Evolutionary conservation across 495 filamentous ascomycete genomes (phyloP).

Genomic region (Halenospora varia): DNA sequence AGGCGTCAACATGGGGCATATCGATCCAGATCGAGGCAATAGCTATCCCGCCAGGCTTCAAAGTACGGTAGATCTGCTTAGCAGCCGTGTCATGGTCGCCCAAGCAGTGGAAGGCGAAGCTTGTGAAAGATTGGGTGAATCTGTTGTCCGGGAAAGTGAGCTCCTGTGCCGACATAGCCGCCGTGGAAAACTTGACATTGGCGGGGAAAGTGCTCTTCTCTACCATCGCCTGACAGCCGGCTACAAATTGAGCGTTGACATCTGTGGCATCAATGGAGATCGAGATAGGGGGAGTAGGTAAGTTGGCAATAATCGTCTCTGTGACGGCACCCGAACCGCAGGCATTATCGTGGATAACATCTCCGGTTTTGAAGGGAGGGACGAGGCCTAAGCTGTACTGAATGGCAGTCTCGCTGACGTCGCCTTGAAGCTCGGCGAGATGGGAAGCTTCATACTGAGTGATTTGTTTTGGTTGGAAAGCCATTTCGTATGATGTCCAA

Average conservation of each 20-base stretch:
- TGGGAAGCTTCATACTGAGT: background rate
- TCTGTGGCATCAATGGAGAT: conserved; percentile 25
- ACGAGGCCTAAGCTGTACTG: conserved; percentile 5
- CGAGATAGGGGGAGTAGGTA: conserved; percentile 6
- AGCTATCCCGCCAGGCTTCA: conserved; percentile 25
- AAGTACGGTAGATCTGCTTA: conserved; percentile 26
- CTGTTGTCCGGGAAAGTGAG: conserved; percentile 25
- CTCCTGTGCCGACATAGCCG: conserved; percentile 10
- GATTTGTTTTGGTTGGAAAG: background rate
- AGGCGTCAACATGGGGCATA: conserved; percentile 17
- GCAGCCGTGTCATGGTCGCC: conserved; percentile 11
- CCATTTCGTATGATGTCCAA: too few species aligned
- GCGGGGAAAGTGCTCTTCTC: background rate
- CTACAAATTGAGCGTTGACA: conserved; percentile 21
- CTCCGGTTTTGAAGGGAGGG: conserved; percentile 11
- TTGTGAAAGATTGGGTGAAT: conserved; percentile 24
- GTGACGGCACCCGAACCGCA: conserved; percentile 27
- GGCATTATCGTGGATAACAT: conserved; percentile 28
- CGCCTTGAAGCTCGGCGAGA: background rate
- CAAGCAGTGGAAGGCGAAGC: conserved; percentile 19
- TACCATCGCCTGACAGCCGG: background rate
- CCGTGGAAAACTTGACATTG: conserved; percentile 1
- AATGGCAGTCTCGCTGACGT: conserved; percentile 4
- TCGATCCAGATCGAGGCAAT: conserved; percentile 21
- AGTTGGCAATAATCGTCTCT: conserved; percentile 18